phyloP scores from a whole-genome alignment of 1,139 yeast species.

The Yamadazyma trypodendri region DNA sequence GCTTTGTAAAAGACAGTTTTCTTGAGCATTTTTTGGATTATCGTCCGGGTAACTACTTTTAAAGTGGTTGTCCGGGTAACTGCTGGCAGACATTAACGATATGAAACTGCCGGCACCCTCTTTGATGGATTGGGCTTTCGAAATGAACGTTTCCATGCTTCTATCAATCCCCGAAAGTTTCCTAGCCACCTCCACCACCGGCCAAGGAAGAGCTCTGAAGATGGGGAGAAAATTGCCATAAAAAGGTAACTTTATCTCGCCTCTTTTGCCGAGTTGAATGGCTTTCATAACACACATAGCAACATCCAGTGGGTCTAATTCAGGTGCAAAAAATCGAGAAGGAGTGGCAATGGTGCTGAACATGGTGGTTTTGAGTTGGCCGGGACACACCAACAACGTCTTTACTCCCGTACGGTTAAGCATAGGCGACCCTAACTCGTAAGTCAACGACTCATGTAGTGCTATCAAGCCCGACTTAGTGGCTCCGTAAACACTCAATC shows the following conservation, averaged over 20 bases:
- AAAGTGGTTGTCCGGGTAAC: too few relatives aligned
- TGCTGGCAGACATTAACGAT: too few relatives aligned
- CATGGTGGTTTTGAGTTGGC: slow-evolving; percentile 75
- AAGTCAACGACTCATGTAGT: slow-evolving; percentile 76
- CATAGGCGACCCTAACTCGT: slow-evolving; percentile 61
- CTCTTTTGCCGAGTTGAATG: slow-evolving; percentile 59
- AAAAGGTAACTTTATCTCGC: slow-evolving; percentile 70
- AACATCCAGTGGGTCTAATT: slow-evolving; percentile 63
- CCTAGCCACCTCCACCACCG: slow-evolving; percentile 55
- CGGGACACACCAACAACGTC: slow-evolving; percentile 80
- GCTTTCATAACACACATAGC: slow-evolving; percentile 60
- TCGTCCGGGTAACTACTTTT: too few relatives aligned
- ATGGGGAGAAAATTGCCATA: slow-evolving; percentile 75
- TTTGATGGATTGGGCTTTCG: slow-evolving; percentile 12
- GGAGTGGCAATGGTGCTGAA: slow-evolving; percentile 74
- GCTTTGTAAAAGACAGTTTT: too few relatives aligned
- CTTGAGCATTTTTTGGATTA: too few relatives aligned
- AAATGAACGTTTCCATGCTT: slow-evolving; percentile 44
- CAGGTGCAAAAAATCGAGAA: slow-evolving; percentile 73
- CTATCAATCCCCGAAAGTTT: slow-evolving; percentile 61
- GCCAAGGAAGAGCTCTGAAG: slow-evolving; percentile 74
- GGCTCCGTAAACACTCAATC: slow-evolving; percentile 82
- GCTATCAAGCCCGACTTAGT: slow-evolving; percentile 85
- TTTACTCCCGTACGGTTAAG: slow-evolving; percentile 53
- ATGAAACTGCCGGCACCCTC: slow-evolving; percentile 2